These are phyloP conservation scores for Cytospora chrysosperma DNA, from an alignment of 2,329 filamentous ascomycete genomes.

Conservation along the genomic window DNA sequence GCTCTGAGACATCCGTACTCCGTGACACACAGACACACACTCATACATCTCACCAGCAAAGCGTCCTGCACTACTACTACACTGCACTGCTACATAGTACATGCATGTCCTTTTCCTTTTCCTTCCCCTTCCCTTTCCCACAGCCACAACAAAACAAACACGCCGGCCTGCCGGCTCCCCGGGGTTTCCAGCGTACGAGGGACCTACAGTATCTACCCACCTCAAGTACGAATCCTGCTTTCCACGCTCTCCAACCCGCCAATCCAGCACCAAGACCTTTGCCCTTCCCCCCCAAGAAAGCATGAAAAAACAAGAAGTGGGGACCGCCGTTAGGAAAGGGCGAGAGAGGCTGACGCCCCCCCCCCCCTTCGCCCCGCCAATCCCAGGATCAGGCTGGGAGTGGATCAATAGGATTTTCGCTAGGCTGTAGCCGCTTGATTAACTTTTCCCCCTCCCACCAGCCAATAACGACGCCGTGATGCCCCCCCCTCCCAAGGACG, in stretches of 20 bases:
- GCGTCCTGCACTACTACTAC: no score
- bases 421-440: conserved; percentile 21
- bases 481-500: background rate
- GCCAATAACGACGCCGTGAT: conserved; percentile 6
- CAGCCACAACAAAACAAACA: no score
- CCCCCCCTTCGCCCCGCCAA: no score
- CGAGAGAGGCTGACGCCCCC: conserved; percentile 9
- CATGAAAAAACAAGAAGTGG: background rate
- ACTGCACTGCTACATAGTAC: background rate
- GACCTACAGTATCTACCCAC: no score
- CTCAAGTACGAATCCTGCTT: no score
- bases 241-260: no score
- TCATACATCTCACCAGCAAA: conserved; percentile 4
- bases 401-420: conserved; percentile 15
- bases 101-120: background rate
- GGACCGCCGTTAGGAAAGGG: background rate
- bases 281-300: no score
- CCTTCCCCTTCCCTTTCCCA: no score
- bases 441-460: background rate
- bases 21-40: conserved; percentile 12
- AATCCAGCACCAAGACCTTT: background rate
- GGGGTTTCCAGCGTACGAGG: no score
- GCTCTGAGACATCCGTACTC: conserved; percentile 11
- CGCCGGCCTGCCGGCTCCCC: no score
- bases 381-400: conserved; percentile 15